Evolutionary conservation across 163 green algal species (phyloP).

Genomic region (Trebouxia gelatinosa): DNA sequence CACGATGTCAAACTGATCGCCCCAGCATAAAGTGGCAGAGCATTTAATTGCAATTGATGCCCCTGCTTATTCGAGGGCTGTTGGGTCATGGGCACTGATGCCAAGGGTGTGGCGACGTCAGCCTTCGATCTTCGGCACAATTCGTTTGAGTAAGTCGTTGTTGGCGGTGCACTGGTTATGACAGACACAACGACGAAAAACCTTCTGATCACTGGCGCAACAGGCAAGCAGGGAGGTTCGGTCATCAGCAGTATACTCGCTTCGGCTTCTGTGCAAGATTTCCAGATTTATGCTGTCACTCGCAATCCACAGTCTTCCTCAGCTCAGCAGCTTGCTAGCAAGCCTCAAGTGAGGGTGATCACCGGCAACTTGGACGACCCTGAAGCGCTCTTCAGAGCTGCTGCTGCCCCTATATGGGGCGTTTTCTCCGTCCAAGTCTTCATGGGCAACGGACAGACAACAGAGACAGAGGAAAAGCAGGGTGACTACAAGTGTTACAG

Average conservation of each 20-base stretch:
- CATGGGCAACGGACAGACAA: neutral
- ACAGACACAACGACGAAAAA: slow-evolving; percentile 16
- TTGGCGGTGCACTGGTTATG: too few species aligned
- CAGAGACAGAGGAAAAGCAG: neutral
- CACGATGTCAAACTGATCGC: too few species aligned
- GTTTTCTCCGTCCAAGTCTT: neutral
- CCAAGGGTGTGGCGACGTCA: too few species aligned
- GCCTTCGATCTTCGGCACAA: too few species aligned
- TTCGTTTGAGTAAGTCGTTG: too few species aligned
- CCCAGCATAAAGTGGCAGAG: too few species aligned
- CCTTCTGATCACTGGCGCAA: slow-evolving; percentile 4
- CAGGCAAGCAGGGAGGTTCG: slow-evolving; percentile 14
- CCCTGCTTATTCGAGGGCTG: too few species aligned
- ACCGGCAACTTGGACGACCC: neutral
- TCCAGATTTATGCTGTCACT: slow-evolving; percentile 9
- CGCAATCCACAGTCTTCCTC: neutral
- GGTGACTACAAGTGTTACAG: too few species aligned
- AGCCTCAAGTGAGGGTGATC: neutral
- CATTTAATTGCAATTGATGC: too few species aligned
- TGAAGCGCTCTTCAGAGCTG: neutral
- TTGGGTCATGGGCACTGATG: too few species aligned
- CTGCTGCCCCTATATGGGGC: neutral
- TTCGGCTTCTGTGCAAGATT: neutral
- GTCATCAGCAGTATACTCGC: neutral
- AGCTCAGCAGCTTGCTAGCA: neutral